Percentiles rank a stretch among this genome's conserved stretches.
These are phyloP conservation scores for Microbotryum silenes-acaulis DNA, from an alignment of 1,284 basidiomycete genomes.

Conservation along the genomic window DNA sequence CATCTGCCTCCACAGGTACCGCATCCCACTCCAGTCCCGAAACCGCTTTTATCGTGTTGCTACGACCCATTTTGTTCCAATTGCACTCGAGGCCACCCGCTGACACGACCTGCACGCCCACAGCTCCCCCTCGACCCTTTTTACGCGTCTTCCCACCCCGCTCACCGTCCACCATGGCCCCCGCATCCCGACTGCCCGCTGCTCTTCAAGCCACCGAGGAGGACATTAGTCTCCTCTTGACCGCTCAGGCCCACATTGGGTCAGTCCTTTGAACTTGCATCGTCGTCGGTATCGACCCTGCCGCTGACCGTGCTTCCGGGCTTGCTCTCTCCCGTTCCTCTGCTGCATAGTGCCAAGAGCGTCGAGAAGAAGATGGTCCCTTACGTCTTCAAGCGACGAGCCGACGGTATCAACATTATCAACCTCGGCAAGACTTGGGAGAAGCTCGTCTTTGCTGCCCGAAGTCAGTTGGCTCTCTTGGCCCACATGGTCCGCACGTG, in stretches of 20 bases:
- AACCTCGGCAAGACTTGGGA: slow-evolving; percentile 99
- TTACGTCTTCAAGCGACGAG: slow-evolving; percentile 94
- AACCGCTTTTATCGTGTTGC: too few species aligned
- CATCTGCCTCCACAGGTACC: too few species aligned
- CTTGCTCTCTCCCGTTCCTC: neutral
- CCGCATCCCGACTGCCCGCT: slow-evolving; percentile 74
- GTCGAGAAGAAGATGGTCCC: slow-evolving; percentile 97
- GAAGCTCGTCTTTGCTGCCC: slow-evolving; percentile 83
- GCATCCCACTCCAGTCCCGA: too few species aligned
- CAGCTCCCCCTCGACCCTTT: too few species aligned
- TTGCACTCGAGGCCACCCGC: too few species aligned
- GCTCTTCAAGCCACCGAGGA: slow-evolving; percentile 90
- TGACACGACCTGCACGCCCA: too few species aligned
- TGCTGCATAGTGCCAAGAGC: slow-evolving; percentile 68
- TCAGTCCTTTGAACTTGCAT: slow-evolving; percentile 11
- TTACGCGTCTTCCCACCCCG: too few species aligned
- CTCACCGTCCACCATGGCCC: too few species aligned
- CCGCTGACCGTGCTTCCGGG: neutral
- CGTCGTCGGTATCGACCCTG: too few species aligned
- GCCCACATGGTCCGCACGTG: too few species aligned
- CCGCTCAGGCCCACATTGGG: slow-evolving; percentile 89
- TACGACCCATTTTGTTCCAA: too few species aligned
- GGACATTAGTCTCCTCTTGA: slow-evolving; percentile 89
- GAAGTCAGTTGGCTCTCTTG: too few species aligned
- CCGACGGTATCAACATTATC: slow-evolving; percentile 90